Evolutionary conservation across 2,329 filamentous ascomycete species (phyloP).

Genomic region (Emmonsiellopsis sp.): DNA sequence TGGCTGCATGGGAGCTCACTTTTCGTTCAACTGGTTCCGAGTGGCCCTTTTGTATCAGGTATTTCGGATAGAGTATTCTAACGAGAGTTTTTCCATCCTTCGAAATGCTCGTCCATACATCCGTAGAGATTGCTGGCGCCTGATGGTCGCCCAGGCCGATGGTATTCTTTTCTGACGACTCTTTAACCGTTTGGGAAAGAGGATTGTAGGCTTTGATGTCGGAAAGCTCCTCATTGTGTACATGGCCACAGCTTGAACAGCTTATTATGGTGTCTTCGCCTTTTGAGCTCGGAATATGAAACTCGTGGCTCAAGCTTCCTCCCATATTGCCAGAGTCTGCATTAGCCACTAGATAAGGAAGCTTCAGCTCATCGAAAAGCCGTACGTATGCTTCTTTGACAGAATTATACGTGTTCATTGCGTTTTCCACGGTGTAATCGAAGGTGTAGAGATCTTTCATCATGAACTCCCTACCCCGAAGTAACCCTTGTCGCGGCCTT

Average conservation of each 20-base stretch:
- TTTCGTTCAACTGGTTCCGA: conserved; percentile 29
- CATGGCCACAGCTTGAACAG: conserved; percentile 64
- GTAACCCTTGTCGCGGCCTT: conserved; percentile 75
- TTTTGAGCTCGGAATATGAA: conserved; percentile 68
- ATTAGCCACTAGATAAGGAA: conserved; percentile 76
- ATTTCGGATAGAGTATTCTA: conserved; percentile 58
- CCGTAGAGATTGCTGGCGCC: conserved; percentile 26
- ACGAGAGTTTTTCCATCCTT: conserved; percentile 58
- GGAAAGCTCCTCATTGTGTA: conserved; percentile 83
- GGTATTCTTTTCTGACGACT: conserved; percentile 2
- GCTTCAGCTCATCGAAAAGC: conserved; percentile 72
- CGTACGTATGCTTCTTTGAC: conserved; percentile 65
- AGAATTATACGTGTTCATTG: conserved; percentile 68
- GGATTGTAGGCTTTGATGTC: conserved; percentile 30
- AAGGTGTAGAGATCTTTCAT: conserved; percentile 99
- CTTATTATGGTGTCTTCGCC: conserved; percentile 80
- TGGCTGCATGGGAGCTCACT: conserved; percentile 56
- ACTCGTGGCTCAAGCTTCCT: conserved; percentile 87
- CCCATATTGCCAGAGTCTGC: conserved; percentile 97
- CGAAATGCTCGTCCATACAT: conserved; percentile 32
- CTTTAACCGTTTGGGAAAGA: conserved; percentile 13
- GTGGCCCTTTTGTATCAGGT: conserved; percentile 22
- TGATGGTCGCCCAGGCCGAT: conserved; percentile 10
- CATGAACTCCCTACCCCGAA: conserved; percentile 81
- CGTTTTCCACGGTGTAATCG: conserved; percentile 58